Evolutionary conservation across 2,329 filamentous ascomycete genomes (phyloP), one percentile per base, ranked within the genome.

Genomic region (Aureobasidium pullulans): DNA sequence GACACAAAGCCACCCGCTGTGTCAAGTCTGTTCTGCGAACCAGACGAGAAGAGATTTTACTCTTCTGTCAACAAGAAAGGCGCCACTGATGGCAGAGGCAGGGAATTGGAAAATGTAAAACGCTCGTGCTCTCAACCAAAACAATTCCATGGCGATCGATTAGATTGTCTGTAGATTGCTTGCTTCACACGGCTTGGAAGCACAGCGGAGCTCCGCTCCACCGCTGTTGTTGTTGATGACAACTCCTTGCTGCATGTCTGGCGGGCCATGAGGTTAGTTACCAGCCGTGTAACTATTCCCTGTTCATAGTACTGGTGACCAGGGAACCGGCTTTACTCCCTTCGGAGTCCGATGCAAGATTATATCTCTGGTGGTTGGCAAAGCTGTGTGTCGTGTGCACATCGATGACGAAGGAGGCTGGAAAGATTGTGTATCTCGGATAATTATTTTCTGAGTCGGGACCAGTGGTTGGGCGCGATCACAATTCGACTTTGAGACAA

Each of bases 401-500:
- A 44, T 23, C 16, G 19, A 56, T 56, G 52, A 56, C 52, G 52
- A 29, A 56, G 52, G 40, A 6, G 52, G 52, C 52, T 29, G 48
- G 48, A 8, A 40, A 49, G 36, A 52, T 52, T 52, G 48, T 19
- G 52, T 36, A 16, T 44, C 31, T 56, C 52, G 40, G 52, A 56
- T 16, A 23, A 56, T 46, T 56, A 37, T 54, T 54, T 54, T 15
- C 37, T 50, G 28, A 43, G 50, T 42, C 6, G 19, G n/a, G 42
- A n/a, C 10, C 37, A n/a, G 16, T 43, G 39, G 50, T 54, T 54
- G 28, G 50, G 39, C 28, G 37, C 28, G 42, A 32, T 43, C 23
- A 23, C 23, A 15, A 23, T 34, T 54, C 50, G 37, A 52, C 28
- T 11, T 42, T 39, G 29, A 34, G 19, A 46, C 52, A 56, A 56